phyloP scores from a whole-genome alignment of 495 filamentous ascomycete genomes.

The Trichoderma reesei region DNA sequence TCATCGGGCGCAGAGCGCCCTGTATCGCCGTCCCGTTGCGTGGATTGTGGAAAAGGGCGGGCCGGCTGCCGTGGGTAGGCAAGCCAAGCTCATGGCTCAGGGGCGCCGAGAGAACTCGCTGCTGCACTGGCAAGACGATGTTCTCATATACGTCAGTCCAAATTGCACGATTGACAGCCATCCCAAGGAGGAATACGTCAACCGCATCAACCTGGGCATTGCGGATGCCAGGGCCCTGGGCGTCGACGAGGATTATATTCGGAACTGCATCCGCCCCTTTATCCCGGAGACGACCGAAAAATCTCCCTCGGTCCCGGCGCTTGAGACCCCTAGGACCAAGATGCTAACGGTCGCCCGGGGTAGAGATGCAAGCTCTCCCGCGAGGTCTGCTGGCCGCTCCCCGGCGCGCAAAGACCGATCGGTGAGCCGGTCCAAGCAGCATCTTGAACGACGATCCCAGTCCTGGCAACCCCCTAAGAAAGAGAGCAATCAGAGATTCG shows the following conservation, averaged over 20 bases:
- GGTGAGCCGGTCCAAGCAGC: conserved; percentile 6
- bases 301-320: background rate
- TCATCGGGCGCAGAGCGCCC: conserved; percentile 8
- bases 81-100: conserved; percentile 7
- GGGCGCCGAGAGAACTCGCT: background rate
- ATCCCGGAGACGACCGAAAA: conserved; percentile 29
- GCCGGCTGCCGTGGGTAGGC: background rate
- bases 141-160: conserved; percentile 52
- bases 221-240: conserved; percentile 48
- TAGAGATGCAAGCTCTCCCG: background rate
- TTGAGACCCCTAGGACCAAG: background rate
- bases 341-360: background rate
- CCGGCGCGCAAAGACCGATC: conserved; percentile 7
- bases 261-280: conserved; percentile 46
- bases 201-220: conserved; percentile 59
- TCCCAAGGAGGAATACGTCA: conserved; percentile 54
- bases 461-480: conserved; percentile 3
- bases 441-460: background rate
- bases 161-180: conserved; percentile 26
- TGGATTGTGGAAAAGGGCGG: conserved; percentile 18
- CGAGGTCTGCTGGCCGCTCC: conserved; percentile 7
- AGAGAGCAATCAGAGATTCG: background rate
- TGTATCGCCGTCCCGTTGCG: conserved; percentile 14
- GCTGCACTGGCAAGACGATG: conserved; percentile 4
- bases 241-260: conserved; percentile 46